Evolutionary conservation across 2,329 filamentous ascomycete species (phyloP).

Genomic region (Monascus ruber): DNA sequence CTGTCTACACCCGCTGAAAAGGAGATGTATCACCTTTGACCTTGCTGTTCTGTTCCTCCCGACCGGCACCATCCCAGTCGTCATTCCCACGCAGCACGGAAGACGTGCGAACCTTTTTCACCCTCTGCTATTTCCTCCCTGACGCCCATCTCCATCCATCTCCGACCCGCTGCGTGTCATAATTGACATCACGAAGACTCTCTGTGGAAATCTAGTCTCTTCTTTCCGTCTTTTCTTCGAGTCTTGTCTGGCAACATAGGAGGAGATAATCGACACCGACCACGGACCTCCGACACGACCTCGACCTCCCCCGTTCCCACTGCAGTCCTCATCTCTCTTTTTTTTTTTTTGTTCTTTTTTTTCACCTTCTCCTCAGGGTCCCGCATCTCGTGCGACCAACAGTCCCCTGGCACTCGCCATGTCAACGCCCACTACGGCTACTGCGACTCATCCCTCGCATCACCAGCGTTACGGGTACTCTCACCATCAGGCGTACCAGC

Average conservation of each 20-base stretch:
- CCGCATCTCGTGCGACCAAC: slow-evolving; percentile 19
- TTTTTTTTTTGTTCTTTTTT: slow-evolving; percentile 1
- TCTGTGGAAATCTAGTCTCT: too few relatives aligned
- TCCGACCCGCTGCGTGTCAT: too few relatives aligned
- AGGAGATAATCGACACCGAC: too few relatives aligned
- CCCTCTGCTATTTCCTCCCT: too few relatives aligned
- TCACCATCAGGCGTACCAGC: slow-evolving; percentile 44
- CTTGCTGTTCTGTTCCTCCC: background rate
- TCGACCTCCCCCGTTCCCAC: slow-evolving; percentile 3
- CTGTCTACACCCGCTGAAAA: background rate
- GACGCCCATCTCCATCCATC: too few relatives aligned
- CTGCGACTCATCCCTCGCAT: slow-evolving; percentile 59
- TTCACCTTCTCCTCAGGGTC: background rate
- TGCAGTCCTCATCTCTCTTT: slow-evolving; percentile 2
- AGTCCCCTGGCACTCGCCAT: slow-evolving; percentile 37
- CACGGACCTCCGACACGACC: slow-evolving; percentile 6
- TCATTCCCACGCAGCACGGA: slow-evolving; percentile 9
- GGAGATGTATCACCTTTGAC: background rate
- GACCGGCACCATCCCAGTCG: slow-evolving; percentile 7
- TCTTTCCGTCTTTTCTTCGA: too few relatives aligned
- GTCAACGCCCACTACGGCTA: slow-evolving; percentile 73
- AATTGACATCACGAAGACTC: too few relatives aligned
- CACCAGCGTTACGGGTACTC: slow-evolving; percentile 54
- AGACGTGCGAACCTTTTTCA: too few relatives aligned
- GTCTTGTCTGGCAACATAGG: too few relatives aligned